phyloP scores from a whole-genome alignment of 2,329 filamentous ascomycete species.

The Fusarium lyarnte region DNA sequence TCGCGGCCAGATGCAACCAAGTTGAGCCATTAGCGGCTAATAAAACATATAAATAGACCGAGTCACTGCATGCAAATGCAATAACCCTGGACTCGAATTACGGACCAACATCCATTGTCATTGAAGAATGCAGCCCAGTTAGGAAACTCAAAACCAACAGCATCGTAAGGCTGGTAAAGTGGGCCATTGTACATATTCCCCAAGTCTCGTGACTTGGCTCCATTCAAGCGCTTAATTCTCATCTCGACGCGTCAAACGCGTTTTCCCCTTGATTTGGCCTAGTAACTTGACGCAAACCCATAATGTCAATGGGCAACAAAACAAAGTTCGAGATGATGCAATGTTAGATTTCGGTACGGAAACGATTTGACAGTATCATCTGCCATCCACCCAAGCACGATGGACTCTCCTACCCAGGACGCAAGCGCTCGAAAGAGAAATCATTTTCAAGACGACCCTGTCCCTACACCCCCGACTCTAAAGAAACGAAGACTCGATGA shows the following conservation, averaged over 20 bases:
- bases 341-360: conserved; percentile 16
- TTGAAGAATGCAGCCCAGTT: not conserved
- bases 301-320: conserved; percentile 17
- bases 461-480: conserved; percentile 41
- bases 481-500: conserved; percentile 49
- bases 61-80: not conserved
- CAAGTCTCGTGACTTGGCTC: conserved; percentile 12
- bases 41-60: not conserved
- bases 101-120: not conserved
- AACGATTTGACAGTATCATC: conserved; percentile 1
- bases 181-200: not conserved
- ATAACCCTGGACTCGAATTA: not conserved
- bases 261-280: conserved; percentile 26
- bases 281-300: not conserved
- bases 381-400: conserved; percentile 5
- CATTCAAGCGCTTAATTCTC: conserved; percentile 15
- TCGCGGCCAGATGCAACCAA: not conserved
- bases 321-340: conserved; percentile 14
- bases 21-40: not conserved
- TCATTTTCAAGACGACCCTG: conserved; percentile 35
- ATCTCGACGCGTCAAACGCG: conserved; percentile 42
- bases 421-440: conserved; percentile 39
- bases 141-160: not conserved
- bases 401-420: conserved; percentile 41
- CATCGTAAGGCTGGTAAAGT: conserved; percentile 12